These are phyloP conservation scores for Peronospora farinosa DNA, from an alignment of 352 stramenopile species.

Conservation along the genomic window DNA sequence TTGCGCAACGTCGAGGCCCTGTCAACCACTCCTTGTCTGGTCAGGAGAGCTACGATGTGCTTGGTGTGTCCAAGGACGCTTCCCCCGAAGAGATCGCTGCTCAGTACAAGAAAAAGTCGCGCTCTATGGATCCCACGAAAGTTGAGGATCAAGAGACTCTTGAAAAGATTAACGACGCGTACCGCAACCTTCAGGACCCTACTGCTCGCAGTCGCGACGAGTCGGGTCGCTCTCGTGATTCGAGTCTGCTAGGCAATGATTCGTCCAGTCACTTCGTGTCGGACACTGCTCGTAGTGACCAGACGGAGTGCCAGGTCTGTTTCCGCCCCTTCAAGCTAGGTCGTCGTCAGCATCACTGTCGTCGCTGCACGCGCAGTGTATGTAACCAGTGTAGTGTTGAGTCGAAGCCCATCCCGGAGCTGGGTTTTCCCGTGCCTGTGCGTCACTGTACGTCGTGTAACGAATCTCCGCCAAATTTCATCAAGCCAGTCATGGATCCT, in stretches of 20 bases:
- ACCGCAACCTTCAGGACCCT: slow-evolving; percentile 66
- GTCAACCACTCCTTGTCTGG: slow-evolving; percentile 39
- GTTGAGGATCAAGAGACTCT: slow-evolving; percentile 59
- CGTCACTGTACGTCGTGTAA: slow-evolving; percentile 80
- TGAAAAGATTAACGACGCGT: slow-evolving; percentile 75
- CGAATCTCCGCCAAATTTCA: slow-evolving; percentile 69
- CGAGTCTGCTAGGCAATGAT: slow-evolving; percentile 32
- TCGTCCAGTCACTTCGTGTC: slow-evolving; percentile 45
- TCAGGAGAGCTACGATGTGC: slow-evolving; percentile 53
- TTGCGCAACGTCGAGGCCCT: slow-evolving; percentile 66
- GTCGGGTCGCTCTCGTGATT: slow-evolving; percentile 55
- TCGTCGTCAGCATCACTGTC: slow-evolving; percentile 77
- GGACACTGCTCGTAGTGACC: slow-evolving; percentile 72
- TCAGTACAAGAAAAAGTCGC: slow-evolving; percentile 68
- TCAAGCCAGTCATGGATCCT: slow-evolving; percentile 70
- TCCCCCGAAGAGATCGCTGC: slow-evolving; percentile 66
- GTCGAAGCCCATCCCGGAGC: slow-evolving; percentile 76
- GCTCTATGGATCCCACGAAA: slow-evolving; percentile 57
- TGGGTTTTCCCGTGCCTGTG: slow-evolving; percentile 70
- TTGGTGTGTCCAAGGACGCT: slow-evolving; percentile 62
- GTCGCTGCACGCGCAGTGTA: slow-evolving; percentile 77
- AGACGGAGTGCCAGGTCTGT: slow-evolving; percentile 86
- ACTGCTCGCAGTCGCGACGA: slow-evolving; percentile 47
- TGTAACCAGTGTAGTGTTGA: slow-evolving; percentile 82
- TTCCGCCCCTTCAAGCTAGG: slow-evolving; percentile 84